Conservation (phyloP, 495 filamentous ascomycete species). For the Tuber calosporum region DNA sequence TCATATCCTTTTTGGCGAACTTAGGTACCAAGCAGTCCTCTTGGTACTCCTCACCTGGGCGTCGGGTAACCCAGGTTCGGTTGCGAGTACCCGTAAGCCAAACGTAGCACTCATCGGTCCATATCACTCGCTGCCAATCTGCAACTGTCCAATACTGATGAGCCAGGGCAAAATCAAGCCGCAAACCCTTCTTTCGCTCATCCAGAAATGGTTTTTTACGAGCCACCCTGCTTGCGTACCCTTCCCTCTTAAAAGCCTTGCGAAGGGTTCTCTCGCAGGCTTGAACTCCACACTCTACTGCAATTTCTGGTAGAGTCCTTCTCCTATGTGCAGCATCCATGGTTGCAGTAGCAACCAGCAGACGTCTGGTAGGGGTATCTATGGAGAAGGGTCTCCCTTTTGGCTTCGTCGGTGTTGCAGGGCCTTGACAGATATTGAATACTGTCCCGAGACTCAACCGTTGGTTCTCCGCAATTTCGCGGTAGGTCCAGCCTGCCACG, state of each 20-base stretch:
- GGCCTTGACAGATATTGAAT: no score
- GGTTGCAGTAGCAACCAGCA: neutral
- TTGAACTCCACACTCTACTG: neutral
- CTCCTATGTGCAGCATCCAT: neutral
- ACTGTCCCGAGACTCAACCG: no score
- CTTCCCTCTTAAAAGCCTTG: neutral
- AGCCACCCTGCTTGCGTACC: neutral
- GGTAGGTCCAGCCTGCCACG: no score
- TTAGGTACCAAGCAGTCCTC: constrained; percentile 13
- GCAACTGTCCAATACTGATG: neutral
- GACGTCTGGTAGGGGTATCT: no score
- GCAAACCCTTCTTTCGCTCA: neutral
- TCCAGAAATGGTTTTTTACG: neutral
- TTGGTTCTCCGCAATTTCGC: no score
- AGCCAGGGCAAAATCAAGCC: neutral
- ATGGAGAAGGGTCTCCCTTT: no score
- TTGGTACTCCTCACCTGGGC: constrained; percentile 5
- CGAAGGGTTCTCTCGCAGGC: neutral
- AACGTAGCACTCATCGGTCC: no score
- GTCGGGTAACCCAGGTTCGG: constrained; percentile 2
- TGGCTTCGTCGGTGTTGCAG: no score
- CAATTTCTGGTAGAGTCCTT: neutral
- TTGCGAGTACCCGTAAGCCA: no score
- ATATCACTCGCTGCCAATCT: constrained; percentile 11
- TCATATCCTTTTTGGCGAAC: constrained; percentile 1